These are phyloP conservation scores for Selaginella tamariscina DNA, from an alignment of 75 land plant species.

Conservation along the genomic window DNA sequence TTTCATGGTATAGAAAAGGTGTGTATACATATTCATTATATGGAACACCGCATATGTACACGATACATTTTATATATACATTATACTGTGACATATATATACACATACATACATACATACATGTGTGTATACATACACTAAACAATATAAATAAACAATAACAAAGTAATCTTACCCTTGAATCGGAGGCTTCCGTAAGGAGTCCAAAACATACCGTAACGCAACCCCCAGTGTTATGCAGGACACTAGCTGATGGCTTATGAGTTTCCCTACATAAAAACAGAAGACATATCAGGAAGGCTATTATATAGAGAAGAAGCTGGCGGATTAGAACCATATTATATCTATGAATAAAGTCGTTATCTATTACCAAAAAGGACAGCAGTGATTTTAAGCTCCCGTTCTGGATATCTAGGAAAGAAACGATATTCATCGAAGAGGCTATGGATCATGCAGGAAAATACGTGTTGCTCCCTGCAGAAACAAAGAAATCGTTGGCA, in stretches of 20 bases:
- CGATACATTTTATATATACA: no score
- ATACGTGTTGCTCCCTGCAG: slow-evolving; percentile 69
- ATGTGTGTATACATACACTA: no score
- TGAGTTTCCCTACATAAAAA: slow-evolving; percentile 56
- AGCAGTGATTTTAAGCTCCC: slow-evolving; percentile 62
- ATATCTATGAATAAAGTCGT: background rate
- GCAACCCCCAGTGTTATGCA: slow-evolving; percentile 76
- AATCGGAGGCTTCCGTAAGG: slow-evolving; percentile 82
- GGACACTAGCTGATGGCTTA: slow-evolving; percentile 80
- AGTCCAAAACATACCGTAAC: slow-evolving; percentile 67
- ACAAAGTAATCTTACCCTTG: slow-evolving; percentile 39
- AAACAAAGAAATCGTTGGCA: background rate
- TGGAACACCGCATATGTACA: no score
- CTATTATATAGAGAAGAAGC: background rate
- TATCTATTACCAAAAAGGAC: slow-evolving; percentile 70
- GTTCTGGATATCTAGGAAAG: slow-evolving; percentile 86
- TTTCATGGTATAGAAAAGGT: no score
- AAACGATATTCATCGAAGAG: slow-evolving; percentile 92
- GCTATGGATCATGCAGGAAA: slow-evolving; percentile 73
- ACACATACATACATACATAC: no score
- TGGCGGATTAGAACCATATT: background rate
- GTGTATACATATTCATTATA: no score
- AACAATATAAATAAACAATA: background rate
- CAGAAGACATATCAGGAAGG: background rate
- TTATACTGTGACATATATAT: no score